Evolutionary conservation across 176 grass and related monocot species (phyloP).

Genomic region (Carex kokanica): DNA sequence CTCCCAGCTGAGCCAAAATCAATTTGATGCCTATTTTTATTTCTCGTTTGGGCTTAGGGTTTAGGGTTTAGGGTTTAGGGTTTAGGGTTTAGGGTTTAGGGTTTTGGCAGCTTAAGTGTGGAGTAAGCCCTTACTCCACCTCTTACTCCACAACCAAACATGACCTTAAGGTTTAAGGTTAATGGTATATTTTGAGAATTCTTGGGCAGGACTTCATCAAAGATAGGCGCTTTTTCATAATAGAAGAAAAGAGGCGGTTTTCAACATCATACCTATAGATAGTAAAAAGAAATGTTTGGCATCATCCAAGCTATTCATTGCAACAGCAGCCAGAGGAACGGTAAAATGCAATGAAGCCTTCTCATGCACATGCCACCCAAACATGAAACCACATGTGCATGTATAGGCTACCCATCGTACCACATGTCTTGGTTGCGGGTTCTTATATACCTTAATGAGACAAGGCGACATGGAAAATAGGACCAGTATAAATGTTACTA

Average conservation of each 20-base stretch:
- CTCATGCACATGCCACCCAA: slow-evolving; percentile 96
- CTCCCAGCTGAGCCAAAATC: too few relatives aligned
- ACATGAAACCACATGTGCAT: slow-evolving; percentile 89
- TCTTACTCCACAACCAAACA: too few relatives aligned
- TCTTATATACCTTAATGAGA: slow-evolving; percentile 65
- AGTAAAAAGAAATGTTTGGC: slow-evolving; percentile 70
- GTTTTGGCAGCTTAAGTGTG: too few relatives aligned
- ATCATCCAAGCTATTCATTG: slow-evolving; percentile 66
- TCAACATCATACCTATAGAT: slow-evolving; percentile 64
- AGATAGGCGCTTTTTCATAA: neutral
- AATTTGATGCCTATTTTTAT: too few relatives aligned
- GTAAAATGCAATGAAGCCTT: slow-evolving; percentile 95
- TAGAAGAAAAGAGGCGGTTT: neutral
- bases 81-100: too few relatives aligned
- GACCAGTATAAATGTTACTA: slow-evolving; percentile 73
- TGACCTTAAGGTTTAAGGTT: too few relatives aligned
- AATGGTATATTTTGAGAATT: too few relatives aligned
- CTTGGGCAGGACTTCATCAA: neutral
- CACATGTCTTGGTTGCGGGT: slow-evolving; percentile 65
- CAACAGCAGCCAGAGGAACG: slow-evolving; percentile 66
- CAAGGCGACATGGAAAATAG: slow-evolving; percentile 77
- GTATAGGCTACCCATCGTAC: slow-evolving; percentile 83
- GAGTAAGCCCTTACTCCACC: too few relatives aligned
- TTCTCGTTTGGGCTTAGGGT: too few relatives aligned
- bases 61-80: too few relatives aligned